A percentile compares a stretch with the other conserved stretches of the same genome.
These are phyloP conservation scores for Teratosphaeria gauchensis DNA, from an alignment of 2,329 filamentous ascomycete genomes.

Conservation along the genomic window DNA sequence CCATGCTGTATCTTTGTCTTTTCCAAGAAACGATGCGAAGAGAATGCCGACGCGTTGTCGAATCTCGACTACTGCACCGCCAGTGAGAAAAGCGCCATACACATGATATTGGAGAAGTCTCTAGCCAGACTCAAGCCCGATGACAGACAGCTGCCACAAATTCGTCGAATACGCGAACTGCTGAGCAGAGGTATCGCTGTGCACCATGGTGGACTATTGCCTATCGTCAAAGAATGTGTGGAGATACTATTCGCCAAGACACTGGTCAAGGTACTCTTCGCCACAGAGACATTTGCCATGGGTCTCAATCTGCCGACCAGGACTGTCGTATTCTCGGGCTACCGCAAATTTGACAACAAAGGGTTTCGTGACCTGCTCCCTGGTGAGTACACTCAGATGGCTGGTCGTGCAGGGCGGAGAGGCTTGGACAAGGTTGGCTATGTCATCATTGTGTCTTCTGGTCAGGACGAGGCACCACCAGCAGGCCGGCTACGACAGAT, in stretches of 20 bases:
- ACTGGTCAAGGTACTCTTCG: constrained; percentile 91
- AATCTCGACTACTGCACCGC: constrained; percentile 94
- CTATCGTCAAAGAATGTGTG: constrained; percentile 95
- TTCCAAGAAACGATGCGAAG: constrained; percentile 94
- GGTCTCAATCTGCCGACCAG: constrained; percentile 89
- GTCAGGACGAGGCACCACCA: constrained; percentile 78
- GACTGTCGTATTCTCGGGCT: constrained; percentile 95
- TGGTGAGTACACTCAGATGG: constrained; percentile 98
- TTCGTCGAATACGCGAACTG: constrained; percentile 75
- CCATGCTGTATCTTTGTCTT: constrained; percentile 97
- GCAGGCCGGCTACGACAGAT: constrained; percentile 76
- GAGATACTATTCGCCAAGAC: constrained; percentile 94
- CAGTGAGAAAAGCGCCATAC: constrained; percentile 87
- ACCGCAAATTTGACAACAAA: constrained; percentile 90
- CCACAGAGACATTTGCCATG: constrained; percentile 98
- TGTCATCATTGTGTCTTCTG: constrained; percentile 80
- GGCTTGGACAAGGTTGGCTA: constrained; percentile 87
- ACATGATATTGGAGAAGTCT: constrained; percentile 96
- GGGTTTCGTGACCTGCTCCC: constrained; percentile 83
- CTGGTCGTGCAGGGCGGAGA: constrained; percentile 83
- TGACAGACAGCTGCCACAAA: constrained; percentile 83
- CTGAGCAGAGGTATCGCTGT: constrained; percentile 85
- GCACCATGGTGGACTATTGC: constrained; percentile 86
- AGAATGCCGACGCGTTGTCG: constrained; percentile 89
- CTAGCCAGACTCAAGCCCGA: constrained; percentile 84